Percentiles rank a stretch among this genome's conserved stretches.
phyloP scores from a whole-genome alignment of 352 stramenopile species.

The Phytophthora vignae region DNA sequence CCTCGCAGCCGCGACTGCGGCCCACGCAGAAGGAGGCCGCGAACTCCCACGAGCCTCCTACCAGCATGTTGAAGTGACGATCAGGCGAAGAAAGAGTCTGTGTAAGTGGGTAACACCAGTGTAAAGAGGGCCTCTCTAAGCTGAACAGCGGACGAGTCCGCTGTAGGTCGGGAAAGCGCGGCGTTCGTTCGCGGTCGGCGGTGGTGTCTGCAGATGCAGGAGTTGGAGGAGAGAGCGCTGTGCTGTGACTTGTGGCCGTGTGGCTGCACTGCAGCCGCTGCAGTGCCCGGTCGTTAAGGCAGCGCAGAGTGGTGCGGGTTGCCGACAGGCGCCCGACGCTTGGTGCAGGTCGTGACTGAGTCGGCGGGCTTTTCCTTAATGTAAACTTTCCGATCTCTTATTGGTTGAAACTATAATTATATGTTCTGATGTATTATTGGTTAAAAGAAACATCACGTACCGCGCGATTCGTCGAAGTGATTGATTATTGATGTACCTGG shows the following conservation, averaged over 20 bases:
- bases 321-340: slow-evolving; percentile 24
- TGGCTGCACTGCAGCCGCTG: too few species aligned
- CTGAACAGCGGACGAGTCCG: not conserved
- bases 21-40: slow-evolving; percentile 69
- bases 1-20: slow-evolving; percentile 71
- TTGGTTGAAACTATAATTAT: not conserved
- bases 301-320: slow-evolving; percentile 4
- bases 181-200: not conserved
- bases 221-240: not conserved
- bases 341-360: slow-evolving; percentile 21
- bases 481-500: slow-evolving; percentile 1
- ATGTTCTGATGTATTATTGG: too few species aligned
- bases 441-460: not conserved
- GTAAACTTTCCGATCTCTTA: not conserved
- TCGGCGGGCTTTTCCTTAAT: slow-evolving; percentile 10
- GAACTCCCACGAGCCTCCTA: slow-evolving; percentile 55
- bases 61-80: slow-evolving; percentile 34
- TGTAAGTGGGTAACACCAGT: not conserved
- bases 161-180: not conserved
- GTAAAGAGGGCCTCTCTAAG: not conserved
- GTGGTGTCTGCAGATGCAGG: not conserved
- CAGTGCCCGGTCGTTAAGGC: not conserved
- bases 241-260: not conserved
- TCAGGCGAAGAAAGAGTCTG: not conserved
- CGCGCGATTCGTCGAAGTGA: slow-evolving; percentile 8